Base-by-base conservation (phyloP, 305 asterid genomes). In the Fraxinus angustifolia region DNA sequence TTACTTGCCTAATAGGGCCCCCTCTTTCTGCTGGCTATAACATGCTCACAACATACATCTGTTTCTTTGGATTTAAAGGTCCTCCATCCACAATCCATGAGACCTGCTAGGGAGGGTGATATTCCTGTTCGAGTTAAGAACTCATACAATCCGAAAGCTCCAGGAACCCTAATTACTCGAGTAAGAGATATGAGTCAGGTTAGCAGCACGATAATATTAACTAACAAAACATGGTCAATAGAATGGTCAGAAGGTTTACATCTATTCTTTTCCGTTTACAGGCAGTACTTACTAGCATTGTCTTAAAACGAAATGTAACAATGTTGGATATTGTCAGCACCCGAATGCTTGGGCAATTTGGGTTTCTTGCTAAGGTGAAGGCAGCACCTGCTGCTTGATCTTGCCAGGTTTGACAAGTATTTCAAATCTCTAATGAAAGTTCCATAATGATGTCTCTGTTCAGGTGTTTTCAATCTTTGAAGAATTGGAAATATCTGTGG, bases 81-180 rank as follows among this genome's bases (percentile, higher is more conserved):
- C 80, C 97, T 96, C 83, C 99, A 96, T 87, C 99, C 99, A 62
- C 98, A 91, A 90, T 96, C 99, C 79, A 96, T 96, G 99, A 91
- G 95, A 82, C 98, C 99, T 81, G 99, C 98, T 60, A 92, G 97
- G 83, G 99, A 96, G 85, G 99, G 96, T 79, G 97, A 88, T 87
- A 90, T 95, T 83, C 98, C 99, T 19, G 99, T 96, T 56, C 90
- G 99, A 86, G 99, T 94, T 84, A 96, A 96, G 87, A 94, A 96
- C 89, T 96, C 98, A 0, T 96, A 94, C 78, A 96, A 96, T 83
- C 93, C 98, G 8, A 91, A 88, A 87, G 98, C 99, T 88, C 95
- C 98, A n/a, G 98, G 99, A 78, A 96, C 98, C 78, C 92, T 94
- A 62, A 96, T 96, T 79, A 92, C 93, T 74, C 88, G 91, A 85